These are phyloP conservation scores for Collariella sp. DNA, from an alignment of 495 filamentous ascomycete genomes.

Conservation along the genomic window DNA sequence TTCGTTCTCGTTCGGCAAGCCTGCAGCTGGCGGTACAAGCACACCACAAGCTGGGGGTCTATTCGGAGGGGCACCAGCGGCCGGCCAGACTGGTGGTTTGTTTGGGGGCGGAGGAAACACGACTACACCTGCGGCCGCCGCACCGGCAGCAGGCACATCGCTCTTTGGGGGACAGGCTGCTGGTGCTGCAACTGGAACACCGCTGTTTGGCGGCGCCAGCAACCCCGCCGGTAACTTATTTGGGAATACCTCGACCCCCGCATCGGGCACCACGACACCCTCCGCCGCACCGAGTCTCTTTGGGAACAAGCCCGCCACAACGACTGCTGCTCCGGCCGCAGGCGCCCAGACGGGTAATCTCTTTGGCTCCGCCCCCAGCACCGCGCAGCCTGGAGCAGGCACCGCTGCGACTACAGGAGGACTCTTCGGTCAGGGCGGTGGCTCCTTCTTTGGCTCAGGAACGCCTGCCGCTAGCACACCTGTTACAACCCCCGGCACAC, in stretches of 20 bases:
- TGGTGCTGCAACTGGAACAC: conserved; percentile 18
- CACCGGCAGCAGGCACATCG: conserved; percentile 4
- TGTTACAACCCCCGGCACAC: neutral
- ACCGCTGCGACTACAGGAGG: conserved; percentile 12
- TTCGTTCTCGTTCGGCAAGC: conserved; percentile 31
- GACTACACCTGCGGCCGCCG: conserved; percentile 20
- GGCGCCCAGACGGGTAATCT: conserved; percentile 8
- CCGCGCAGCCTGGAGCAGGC: conserved; percentile 7
- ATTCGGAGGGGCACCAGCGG: conserved; percentile 42
- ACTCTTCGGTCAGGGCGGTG: conserved; percentile 4
- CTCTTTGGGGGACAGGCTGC: conserved; percentile 14
- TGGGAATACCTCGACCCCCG: conserved; percentile 13
- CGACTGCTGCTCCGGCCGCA: conserved; percentile 23
- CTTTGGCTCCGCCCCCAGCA: conserved; percentile 14
- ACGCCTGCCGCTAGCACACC: neutral
- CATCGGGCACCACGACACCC: conserved; percentile 10
- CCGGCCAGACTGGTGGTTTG: conserved; percentile 22
- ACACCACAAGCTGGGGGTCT: conserved; percentile 29
- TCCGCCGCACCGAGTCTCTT: conserved; percentile 24
- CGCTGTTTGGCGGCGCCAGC: conserved; percentile 30
- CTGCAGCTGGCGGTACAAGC: conserved; percentile 21
- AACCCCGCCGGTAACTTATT: conserved; percentile 19
- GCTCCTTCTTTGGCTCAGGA: conserved; percentile 7
- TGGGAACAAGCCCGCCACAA: conserved; percentile 26
- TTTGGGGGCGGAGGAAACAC: conserved; percentile 25